phyloP scores from a whole-genome alignment of 225 moss, liverwort and hornwort genomes.

The Sphagnum tenellum region DNA sequence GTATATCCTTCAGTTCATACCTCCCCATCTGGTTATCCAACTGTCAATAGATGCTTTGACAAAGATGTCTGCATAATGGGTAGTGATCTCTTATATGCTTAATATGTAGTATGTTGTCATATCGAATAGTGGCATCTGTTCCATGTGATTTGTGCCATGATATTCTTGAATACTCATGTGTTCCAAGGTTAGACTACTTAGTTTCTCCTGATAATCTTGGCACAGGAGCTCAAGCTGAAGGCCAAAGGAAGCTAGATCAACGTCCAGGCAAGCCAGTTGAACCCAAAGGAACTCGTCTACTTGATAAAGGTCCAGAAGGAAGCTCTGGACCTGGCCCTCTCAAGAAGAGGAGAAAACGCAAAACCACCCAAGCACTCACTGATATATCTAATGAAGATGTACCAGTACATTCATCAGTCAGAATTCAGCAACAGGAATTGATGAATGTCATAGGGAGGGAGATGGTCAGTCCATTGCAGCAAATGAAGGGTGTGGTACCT shows the following conservation, averaged over 20 bases:
- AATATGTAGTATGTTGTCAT: too few relatives aligned
- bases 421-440: not conserved
- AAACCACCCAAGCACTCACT: not conserved
- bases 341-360: not conserved
- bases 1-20: not conserved
- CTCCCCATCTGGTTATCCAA: too few relatives aligned
- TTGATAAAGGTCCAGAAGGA: not conserved
- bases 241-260: not conserved
- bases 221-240: not conserved
- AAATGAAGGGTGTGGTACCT: slow-evolving; percentile 3
- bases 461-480: not conserved
- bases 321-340: not conserved
- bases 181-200: too few relatives aligned
- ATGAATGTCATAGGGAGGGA: not conserved
- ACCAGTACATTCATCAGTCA: too few relatives aligned
- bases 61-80: too few relatives aligned
- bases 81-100: too few relatives aligned
- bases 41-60: too few relatives aligned
- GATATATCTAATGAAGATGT: not conserved
- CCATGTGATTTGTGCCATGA: too few relatives aligned
- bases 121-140: too few relatives aligned
- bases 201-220: too few relatives aligned
- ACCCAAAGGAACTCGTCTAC: not conserved
- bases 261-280: not conserved
- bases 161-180: too few relatives aligned